phyloP scores from a whole-genome alignment of 495 filamentous ascomycete species.

The Rhypophila decipiens region DNA sequence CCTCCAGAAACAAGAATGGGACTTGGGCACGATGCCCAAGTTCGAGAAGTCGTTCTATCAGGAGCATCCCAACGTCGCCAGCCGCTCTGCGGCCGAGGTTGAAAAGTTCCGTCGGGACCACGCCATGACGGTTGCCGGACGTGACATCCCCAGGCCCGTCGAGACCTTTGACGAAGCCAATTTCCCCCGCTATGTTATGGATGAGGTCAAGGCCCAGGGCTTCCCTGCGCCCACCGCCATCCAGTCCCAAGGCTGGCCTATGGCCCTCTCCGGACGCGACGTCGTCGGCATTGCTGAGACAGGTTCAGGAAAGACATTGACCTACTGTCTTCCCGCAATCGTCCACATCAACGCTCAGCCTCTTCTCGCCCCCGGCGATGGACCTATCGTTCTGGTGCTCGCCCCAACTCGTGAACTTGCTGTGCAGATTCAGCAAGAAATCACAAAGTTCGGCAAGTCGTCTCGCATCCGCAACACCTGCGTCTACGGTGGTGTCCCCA shows the following conservation, averaged over 20 bases:
- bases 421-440: conserved; percentile 94
- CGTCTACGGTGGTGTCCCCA: conserved; percentile 97
- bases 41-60: conserved; percentile 99
- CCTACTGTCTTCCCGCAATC: conserved; percentile 96
- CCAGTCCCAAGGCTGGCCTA: conserved; percentile 98
- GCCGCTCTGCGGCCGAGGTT: conserved; percentile 70
- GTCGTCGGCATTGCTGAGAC: conserved; percentile 99
- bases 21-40: conserved; percentile 75
- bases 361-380: conserved; percentile 91
- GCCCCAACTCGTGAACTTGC: conserved; percentile 96
- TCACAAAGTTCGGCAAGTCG: conserved; percentile 94
- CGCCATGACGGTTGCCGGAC: conserved; percentile 71
- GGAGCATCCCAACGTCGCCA: conserved; percentile 72
- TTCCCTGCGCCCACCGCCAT: conserved; percentile 90
- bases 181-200: conserved; percentile 94
- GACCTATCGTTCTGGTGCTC: conserved; percentile 91
- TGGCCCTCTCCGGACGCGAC: conserved; percentile 96
- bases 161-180: conserved; percentile 96
- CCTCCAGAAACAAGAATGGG: conserved; percentile 82
- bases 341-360: conserved; percentile 99
- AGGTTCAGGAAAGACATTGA: conserved; percentile 97
- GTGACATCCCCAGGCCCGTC: conserved; percentile 81
- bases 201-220: conserved; percentile 95
- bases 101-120: conserved; percentile 78
- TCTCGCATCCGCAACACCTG: conserved; percentile 98